Evolutionary conservation across 1,284 basidiomycete species (phyloP).

Genomic region (Heterobasidion irregulare): DNA sequence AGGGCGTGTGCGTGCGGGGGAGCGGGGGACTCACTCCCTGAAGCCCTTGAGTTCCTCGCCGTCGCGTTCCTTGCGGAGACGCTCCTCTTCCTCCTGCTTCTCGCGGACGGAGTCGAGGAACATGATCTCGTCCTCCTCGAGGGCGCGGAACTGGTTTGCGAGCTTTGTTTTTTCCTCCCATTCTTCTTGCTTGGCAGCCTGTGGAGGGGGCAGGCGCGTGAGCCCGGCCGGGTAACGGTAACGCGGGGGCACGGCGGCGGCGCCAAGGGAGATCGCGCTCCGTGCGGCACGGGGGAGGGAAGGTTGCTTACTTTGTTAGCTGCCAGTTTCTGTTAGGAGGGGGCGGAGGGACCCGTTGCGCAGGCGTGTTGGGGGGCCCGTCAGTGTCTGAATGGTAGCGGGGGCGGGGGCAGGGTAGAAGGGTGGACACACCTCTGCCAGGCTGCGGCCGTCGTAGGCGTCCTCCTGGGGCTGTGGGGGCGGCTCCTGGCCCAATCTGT

Average conservation of each 20-base stretch:
- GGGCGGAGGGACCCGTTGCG: neutral
- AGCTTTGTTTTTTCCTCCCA: constrained; percentile 92
- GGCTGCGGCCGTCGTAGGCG: constrained; percentile 77
- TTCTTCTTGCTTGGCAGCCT: constrained; percentile 88
- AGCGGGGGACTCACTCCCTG: constrained; percentile 48
- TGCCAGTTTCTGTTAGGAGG: constrained; percentile 57
- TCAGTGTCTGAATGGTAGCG: neutral
- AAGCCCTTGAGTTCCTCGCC: constrained; percentile 77
- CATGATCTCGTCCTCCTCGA: constrained; percentile 86
- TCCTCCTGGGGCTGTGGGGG: constrained; percentile 72
- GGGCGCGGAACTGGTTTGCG: constrained; percentile 85
- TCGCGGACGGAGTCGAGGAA: constrained; percentile 80
- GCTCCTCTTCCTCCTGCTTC: constrained; percentile 70
- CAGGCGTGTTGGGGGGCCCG: constrained; percentile 9
- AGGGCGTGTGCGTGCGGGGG: neutral
- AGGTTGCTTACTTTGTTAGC: constrained; percentile 61
- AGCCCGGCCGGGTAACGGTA: constrained; percentile 9
- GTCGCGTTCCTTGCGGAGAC: constrained; percentile 63
- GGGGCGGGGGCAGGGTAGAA: constrained; percentile 21
- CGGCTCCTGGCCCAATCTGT: constrained; percentile 80
- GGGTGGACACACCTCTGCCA: constrained; percentile 70
- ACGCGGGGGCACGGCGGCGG: too few relatives aligned
- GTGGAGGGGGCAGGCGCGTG: constrained; percentile 13
- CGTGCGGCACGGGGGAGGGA: neutral
- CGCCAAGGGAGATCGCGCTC: too few relatives aligned